Percentiles rank a stretch among this genome's conserved stretches.
Conservation (phyloP, 2,329 filamentous ascomycete species). For the Fusarium equiseti region DNA sequence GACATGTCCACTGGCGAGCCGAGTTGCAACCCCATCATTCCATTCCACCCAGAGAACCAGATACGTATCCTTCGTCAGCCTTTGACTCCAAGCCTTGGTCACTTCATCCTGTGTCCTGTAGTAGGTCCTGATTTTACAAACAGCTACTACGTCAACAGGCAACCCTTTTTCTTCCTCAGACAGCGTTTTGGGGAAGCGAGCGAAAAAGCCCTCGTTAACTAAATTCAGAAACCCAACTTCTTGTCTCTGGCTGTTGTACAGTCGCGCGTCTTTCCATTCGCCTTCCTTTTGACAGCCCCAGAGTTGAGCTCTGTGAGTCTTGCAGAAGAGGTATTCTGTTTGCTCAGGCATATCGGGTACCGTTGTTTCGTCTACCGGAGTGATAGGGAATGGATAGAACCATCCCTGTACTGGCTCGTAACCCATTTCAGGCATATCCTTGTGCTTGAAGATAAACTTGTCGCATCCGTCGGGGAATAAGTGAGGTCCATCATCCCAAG, state of each 20-base stretch:
- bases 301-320: conserved; percentile 1
- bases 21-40: conserved; percentile 6
- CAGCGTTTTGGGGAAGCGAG: not conserved
- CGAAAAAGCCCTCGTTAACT: not conserved
- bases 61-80: not conserved
- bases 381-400: conserved; percentile 22
- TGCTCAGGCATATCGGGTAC: conserved; percentile 16
- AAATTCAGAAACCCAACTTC: not conserved
- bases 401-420: not conserved
- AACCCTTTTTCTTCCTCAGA: not conserved
- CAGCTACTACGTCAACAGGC: not conserved
- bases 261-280: not conserved
- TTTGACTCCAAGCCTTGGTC: not conserved
- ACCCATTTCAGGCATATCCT: too few relatives aligned
- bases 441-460: conserved; percentile 1
- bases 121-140: not conserved
- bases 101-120: not conserved
- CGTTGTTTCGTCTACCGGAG: conserved; percentile 7
- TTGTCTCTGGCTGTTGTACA: not conserved
- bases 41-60: conserved; percentile 22
- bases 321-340: conserved; percentile 18
- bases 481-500: not conserved
- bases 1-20: conserved; percentile 5
- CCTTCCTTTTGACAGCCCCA: not conserved
- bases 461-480: conserved; percentile 9